Evolutionary conservation across 2,329 filamentous ascomycete genomes (phyloP).

Genomic region (Botrytis fragariae): DNA sequence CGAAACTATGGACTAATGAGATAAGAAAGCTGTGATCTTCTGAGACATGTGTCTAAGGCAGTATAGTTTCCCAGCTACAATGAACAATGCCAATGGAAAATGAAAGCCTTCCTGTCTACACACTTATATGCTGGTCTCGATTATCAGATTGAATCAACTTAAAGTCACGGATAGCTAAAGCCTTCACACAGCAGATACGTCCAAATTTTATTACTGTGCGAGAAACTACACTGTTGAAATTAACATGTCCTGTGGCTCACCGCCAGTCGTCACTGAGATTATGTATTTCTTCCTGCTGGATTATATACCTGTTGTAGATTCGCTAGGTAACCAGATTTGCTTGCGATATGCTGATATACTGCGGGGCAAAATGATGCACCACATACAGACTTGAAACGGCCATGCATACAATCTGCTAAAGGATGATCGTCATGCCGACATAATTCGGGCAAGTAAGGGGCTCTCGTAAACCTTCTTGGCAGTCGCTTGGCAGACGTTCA

Average conservation of each 20-base stretch:
- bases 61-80: background rate
- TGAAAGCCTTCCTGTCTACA: background rate
- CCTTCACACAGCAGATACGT: background rate
- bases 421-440: background rate
- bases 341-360: background rate
- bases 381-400: background rate
- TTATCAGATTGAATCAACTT: too few species aligned
- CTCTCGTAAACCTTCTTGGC: constrained; percentile 17
- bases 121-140: background rate
- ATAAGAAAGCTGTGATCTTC: background rate
- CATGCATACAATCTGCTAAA: background rate
- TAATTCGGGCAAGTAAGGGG: constrained; percentile 3
- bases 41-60: background rate
- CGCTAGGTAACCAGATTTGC: background rate
- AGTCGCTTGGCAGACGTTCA: constrained; percentile 13
- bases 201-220: too few species aligned
- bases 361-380: background rate
- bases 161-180: too few species aligned
- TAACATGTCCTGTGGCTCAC: background rate
- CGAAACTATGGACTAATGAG: background rate
- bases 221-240: background rate
- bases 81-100: background rate
- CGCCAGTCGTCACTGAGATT: background rate
- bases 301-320: background rate
- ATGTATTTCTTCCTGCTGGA: background rate